Conservation (phyloP, 106 monocot genomes). For the Cymbidium sinense region DNA sequence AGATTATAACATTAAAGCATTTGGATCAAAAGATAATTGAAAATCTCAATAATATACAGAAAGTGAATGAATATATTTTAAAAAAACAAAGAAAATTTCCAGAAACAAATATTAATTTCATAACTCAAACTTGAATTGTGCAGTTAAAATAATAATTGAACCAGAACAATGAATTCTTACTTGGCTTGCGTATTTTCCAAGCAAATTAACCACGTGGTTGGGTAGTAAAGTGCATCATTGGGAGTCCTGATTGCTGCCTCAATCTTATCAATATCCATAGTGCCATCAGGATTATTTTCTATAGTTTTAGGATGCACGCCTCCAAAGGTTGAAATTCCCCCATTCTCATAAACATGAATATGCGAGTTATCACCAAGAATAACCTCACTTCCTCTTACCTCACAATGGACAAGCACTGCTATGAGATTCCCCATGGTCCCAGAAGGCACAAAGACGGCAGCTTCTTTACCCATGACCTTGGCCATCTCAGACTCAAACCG, state of each 20-base stretch:
- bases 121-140: not conserved
- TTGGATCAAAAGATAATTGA: not conserved
- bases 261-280: slow-evolving; percentile 67
- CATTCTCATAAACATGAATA: slow-evolving; percentile 94
- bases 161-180: slow-evolving; percentile 28
- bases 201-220: slow-evolving; percentile 86
- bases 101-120: not conserved
- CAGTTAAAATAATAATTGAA: not conserved
- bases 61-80: not conserved
- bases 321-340: slow-evolving; percentile 83
- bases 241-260: slow-evolving; percentile 64
- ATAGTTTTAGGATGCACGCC: slow-evolving; percentile 83
- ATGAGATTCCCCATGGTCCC: slow-evolving; percentile 98
- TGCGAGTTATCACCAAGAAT: slow-evolving; percentile 88
- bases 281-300: slow-evolving; percentile 79
- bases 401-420: slow-evolving; percentile 88
- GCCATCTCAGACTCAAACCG: slow-evolving; percentile 49
- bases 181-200: slow-evolving; percentile 97
- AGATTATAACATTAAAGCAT: not conserved
- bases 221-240: slow-evolving; percentile 58
- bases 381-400: slow-evolving; percentile 86
- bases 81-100: not conserved
- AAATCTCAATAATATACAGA: not conserved
- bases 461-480: slow-evolving; percentile 60
- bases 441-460: slow-evolving; percentile 88